Evolutionary conservation across 257 asterid species (phyloP).

Genomic region (Handroanthus guayacan): DNA sequence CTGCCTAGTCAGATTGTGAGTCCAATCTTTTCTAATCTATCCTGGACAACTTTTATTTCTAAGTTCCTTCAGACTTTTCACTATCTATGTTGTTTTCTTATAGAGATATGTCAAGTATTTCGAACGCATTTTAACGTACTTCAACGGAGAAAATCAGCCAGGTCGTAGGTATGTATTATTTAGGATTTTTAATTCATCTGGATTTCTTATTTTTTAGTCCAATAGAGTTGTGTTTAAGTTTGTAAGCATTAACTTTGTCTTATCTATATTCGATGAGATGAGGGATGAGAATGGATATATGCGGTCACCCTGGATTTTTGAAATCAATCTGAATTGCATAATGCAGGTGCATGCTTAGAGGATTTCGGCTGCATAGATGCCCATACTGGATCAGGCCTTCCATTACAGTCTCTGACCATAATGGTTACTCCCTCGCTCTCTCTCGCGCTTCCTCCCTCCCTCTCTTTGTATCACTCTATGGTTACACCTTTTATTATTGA

Average conservation of each 20-base stretch:
- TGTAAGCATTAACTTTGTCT: background rate
- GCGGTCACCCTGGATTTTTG: slow-evolving; percentile 11
- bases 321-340: slow-evolving; percentile 29
- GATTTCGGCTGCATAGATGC: slow-evolving; percentile 93
- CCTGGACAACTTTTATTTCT: slow-evolving; percentile 23
- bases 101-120: slow-evolving; percentile 98
- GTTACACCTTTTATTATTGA: background rate
- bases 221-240: slow-evolving; percentile 28
- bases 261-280: slow-evolving; percentile 24
- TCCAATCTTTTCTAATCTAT: slow-evolving; percentile 20
- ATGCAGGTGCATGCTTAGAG: slow-evolving; percentile 97
- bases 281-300: slow-evolving; percentile 28
- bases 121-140: slow-evolving; percentile 81
- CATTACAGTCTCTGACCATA: slow-evolving; percentile 86
- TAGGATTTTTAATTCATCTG: slow-evolving; percentile 2
- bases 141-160: slow-evolving; percentile 97
- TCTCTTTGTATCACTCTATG: slow-evolving; percentile 2
- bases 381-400: slow-evolving; percentile 97
- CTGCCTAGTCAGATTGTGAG: slow-evolving; percentile 99
- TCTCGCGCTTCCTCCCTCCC: background rate
- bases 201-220: slow-evolving; percentile 20
- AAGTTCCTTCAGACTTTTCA: slow-evolving; percentile 22
- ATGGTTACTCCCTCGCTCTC: slow-evolving; percentile 65
- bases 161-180: slow-evolving; percentile 81
- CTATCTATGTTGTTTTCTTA: slow-evolving; percentile 30